Evolutionary conservation across 805 yeast species (phyloP), one percentile per base, ranked within the genome.

Genomic region (Yarrowia sp.): DNA sequence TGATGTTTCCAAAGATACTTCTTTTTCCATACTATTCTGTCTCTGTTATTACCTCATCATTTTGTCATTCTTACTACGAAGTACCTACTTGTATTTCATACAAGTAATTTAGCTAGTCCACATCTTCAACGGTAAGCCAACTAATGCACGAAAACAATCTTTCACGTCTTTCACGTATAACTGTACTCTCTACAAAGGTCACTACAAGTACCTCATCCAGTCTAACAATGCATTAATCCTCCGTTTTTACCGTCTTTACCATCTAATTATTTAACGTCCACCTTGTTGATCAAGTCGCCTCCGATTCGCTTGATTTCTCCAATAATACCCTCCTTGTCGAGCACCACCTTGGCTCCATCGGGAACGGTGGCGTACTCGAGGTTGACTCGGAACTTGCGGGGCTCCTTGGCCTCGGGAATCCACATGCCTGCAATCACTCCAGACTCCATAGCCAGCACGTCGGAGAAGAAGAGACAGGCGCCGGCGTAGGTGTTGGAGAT

Each of bases 401-500:
- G 84, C 19, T 81, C 79, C 70, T 85, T 77, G 44, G 84, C 83
- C 4, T 83, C 77, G 2, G 97, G 97, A 65, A 89, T 86, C 79
- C 94, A 87, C 58, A 95, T 78, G 1, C 98, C 98, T 24, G 93
- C 84, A 61, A 94, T 85, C 9, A 88, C 87, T 72, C 87, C 46
- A 2, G 63, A 38, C 55, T 71, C 67, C 56, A 70, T 69, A 65
- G 81, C 81, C 9, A 88, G 86, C 8, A 84, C 83, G 65, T 83
- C 81, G 68, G 76, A 81, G 39, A 95, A 92, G 74, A 95, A 86
- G 3, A 93, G 81, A 55, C 92, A 81, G 19, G 85, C 82, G 70
- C 89, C 88, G 50, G 86, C 85, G 78, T 86, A 92, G 70, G 86
- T 86, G 69, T 80, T 79, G 68, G 83, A 82, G 72, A 93, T 78